These are phyloP conservation scores for Fusarium globosum DNA, from an alignment of 2,329 filamentous ascomycete genomes.

Conservation along the genomic window DNA sequence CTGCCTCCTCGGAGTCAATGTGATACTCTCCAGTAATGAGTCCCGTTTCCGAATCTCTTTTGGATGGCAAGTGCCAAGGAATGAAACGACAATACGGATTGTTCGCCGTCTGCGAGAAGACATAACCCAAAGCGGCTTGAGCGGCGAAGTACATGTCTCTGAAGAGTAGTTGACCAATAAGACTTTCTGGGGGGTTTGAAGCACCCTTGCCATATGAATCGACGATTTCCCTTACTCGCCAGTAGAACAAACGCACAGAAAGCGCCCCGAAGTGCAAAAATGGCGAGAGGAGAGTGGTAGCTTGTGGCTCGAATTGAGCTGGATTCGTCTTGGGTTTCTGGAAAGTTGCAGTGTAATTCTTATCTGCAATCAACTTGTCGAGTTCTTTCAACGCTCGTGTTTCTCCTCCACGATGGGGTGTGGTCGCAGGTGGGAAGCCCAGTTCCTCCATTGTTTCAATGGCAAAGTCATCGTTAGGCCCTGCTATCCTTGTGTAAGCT, in stretches of 20 bases:
- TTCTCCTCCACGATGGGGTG: slow-evolving; percentile 78
- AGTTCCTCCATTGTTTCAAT: slow-evolving; percentile 79
- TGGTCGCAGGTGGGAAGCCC: slow-evolving; percentile 72
- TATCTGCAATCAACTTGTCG: slow-evolving; percentile 67
- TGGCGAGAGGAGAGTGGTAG: slow-evolving; percentile 78
- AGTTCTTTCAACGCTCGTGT: slow-evolving; percentile 69
- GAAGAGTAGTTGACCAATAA: slow-evolving; percentile 80
- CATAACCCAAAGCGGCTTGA: slow-evolving; percentile 73
- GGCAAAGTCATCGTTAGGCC: slow-evolving; percentile 75
- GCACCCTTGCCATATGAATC: slow-evolving; percentile 65
- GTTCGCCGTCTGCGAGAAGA: slow-evolving; percentile 72
- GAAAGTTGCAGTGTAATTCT: slow-evolving; percentile 77
- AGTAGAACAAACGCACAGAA: slow-evolving; percentile 78
- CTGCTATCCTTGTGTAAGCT: slow-evolving; percentile 70
- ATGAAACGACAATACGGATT: slow-evolving; percentile 79
- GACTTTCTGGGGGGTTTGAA: slow-evolving; percentile 72
- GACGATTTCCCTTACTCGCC: slow-evolving; percentile 73
- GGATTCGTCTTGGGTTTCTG: slow-evolving; percentile 81
- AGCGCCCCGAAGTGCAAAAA: slow-evolving; percentile 80
- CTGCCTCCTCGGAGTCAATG: slow-evolving; percentile 71
- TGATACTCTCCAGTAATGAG: slow-evolving; percentile 69
- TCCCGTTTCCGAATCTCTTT: slow-evolving; percentile 57
- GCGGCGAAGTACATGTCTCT: slow-evolving; percentile 87
- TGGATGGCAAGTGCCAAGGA: slow-evolving; percentile 80
- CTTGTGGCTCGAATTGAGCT: slow-evolving; percentile 76